These are phyloP conservation scores for Dendryphion nanum DNA, from an alignment of 2,329 filamentous ascomycete genomes.

Conservation along the genomic window DNA sequence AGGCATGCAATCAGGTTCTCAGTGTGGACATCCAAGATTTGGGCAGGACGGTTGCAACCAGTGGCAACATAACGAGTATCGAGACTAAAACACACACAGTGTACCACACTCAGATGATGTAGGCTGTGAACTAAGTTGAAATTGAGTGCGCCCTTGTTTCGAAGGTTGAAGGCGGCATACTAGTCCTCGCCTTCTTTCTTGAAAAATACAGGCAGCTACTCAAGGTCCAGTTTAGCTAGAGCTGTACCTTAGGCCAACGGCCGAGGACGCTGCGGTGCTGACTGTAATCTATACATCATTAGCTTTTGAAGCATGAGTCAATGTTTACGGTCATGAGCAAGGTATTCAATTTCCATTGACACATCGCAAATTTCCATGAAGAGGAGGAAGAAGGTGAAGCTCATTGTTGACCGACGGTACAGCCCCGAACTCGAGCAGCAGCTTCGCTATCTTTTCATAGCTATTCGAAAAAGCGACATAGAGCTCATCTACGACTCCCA, in stretches of 20 bases:
- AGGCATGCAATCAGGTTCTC: background rate
- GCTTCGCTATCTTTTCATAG: too few species aligned
- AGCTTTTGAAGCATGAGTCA: too few species aligned
- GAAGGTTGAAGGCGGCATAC: constrained; percentile 96
- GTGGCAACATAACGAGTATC: constrained; percentile 93
- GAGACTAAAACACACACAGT: constrained; percentile 98
- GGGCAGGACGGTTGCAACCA: constrained; percentile 90
- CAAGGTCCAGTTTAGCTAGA: constrained; percentile 82
- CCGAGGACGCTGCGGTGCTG: too few species aligned
- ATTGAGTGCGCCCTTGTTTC: constrained; percentile 83
- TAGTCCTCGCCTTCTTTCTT: constrained; percentile 91
- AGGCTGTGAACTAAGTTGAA: constrained; percentile 93
- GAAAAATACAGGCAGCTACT: constrained; percentile 77
- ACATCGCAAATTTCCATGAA: too few species aligned
- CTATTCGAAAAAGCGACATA: too few species aligned
- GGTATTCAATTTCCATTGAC: too few species aligned
- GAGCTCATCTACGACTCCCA: too few species aligned
- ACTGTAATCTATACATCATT: too few species aligned
- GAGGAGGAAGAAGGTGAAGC: too few species aligned
- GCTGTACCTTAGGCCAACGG: constrained; percentile 61
- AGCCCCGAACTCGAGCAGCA: too few species aligned
- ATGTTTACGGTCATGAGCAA: too few species aligned
- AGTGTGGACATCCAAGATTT: constrained; percentile 47
- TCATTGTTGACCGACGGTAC: too few species aligned
- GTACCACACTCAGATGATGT: constrained; percentile 92